phyloP scores from a whole-genome alignment of 176 grass and related monocot genomes.

The Oryza punctata region DNA sequence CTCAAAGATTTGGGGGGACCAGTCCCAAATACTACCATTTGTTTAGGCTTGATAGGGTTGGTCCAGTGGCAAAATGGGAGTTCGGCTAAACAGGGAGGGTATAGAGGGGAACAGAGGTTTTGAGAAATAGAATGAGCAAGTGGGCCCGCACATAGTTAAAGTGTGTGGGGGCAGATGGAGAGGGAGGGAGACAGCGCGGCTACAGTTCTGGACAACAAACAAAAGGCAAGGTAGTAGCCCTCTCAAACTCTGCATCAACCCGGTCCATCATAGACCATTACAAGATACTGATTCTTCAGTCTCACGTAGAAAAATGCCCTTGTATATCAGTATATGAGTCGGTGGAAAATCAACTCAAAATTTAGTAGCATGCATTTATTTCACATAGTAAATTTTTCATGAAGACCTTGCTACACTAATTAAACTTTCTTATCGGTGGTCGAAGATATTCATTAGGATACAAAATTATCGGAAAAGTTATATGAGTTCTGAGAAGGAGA shows the following conservation, averaged over 20 bases:
- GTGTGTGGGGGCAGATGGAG: slow-evolving; percentile 35
- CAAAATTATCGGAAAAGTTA: too few relatives aligned
- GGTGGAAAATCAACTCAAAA: too few relatives aligned
- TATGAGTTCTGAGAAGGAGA: too few relatives aligned
- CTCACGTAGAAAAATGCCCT: too few relatives aligned
- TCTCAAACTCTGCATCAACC: neutral
- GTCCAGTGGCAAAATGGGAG: slow-evolving; percentile 7
- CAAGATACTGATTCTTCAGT: too few relatives aligned
- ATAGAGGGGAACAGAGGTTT: neutral
- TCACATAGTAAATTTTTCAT: too few relatives aligned
- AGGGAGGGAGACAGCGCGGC: slow-evolving; percentile 24
- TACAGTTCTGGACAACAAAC: slow-evolving; percentile 44
- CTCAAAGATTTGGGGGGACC: slow-evolving; percentile 45
- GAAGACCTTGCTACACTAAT: too few relatives aligned
- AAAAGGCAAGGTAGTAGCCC: slow-evolving; percentile 17
- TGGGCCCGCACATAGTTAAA: slow-evolving; percentile 38
- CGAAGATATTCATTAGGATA: too few relatives aligned
- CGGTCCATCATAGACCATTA: neutral
- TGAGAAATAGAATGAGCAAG: slow-evolving; percentile 31
- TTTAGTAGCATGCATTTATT: too few relatives aligned
- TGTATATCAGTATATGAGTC: too few relatives aligned
- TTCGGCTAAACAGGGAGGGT: neutral
- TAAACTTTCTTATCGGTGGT: too few relatives aligned
- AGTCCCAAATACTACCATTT: slow-evolving; percentile 6
- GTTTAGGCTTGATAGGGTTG: neutral